These are phyloP conservation scores for Keithomyces neogunnii DNA, from an alignment of 2,329 filamentous ascomycete species.

Conservation along the genomic window DNA sequence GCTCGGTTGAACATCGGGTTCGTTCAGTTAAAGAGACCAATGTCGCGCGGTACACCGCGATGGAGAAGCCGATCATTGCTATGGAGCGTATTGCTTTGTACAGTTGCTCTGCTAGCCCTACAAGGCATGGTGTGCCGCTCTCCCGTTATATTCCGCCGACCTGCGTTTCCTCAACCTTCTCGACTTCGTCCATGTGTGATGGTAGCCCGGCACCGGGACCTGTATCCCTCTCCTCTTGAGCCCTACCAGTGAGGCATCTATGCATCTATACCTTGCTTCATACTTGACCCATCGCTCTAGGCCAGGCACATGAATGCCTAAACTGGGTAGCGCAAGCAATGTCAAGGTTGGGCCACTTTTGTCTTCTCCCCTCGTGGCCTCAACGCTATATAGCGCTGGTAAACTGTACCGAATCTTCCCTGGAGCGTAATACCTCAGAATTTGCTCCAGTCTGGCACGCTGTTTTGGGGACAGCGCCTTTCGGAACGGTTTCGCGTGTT, in stretches of 20 bases:
- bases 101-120: not conserved
- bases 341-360: slow-evolving; percentile 20
- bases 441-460: slow-evolving; percentile 26
- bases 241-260: slow-evolving; percentile 33
- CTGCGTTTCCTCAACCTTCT: not conserved
- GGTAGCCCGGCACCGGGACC: not conserved
- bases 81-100: not conserved
- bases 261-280: slow-evolving; percentile 41
- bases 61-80: not conserved
- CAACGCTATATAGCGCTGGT: slow-evolving; percentile 43
- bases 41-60: too few relatives aligned
- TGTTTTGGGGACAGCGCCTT: slow-evolving; percentile 27
- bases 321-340: slow-evolving; percentile 44
- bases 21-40: too few relatives aligned
- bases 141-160: not conserved
- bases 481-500: slow-evolving; percentile 39
- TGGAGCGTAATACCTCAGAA: slow-evolving; percentile 42
- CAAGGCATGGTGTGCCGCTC: not conserved
- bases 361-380: slow-evolving; percentile 13
- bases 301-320: slow-evolving; percentile 38
- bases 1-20: too few relatives aligned
- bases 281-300: slow-evolving; percentile 40
- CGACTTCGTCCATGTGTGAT: not conserved
- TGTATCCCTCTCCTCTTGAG: slow-evolving; percentile 7
- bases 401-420: slow-evolving; percentile 48